A percentile compares a stretch with the other conserved stretches of the same genome.
Evolutionary conservation across 805 yeast species (phyloP).

Genomic region (Pachysolen tannophilus): DNA sequence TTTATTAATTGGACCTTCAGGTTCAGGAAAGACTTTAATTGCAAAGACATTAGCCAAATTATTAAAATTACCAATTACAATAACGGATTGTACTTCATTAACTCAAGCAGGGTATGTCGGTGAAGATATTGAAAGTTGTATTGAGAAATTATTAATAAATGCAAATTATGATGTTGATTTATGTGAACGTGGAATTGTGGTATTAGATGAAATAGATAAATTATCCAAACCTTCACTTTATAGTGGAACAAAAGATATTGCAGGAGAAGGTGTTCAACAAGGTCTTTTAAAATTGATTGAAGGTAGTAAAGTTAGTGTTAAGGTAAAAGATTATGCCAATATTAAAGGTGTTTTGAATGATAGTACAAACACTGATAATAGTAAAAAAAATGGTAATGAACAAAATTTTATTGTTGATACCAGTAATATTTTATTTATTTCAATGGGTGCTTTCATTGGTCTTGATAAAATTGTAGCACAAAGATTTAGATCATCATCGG

Average conservation of each 20-base stretch:
- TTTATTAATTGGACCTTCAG: constrained; percentile 50
- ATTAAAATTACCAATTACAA: constrained; percentile 47
- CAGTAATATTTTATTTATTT: constrained; percentile 44
- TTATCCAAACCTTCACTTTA: constrained; percentile 39
- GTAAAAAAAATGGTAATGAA: constrained; percentile 9
- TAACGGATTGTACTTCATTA: constrained; percentile 53
- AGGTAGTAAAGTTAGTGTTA: constrained; percentile 43
- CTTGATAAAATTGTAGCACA: constrained; percentile 38
- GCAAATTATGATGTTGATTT: constrained; percentile 43
- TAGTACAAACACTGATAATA: constrained; percentile 4
- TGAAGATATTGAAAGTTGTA: constrained; percentile 52
- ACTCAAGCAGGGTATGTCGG: constrained; percentile 64
- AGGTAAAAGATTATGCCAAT: constrained; percentile 20
- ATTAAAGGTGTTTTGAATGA: background rate
- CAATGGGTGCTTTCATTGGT: constrained; percentile 60
- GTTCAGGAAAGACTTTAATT: constrained; percentile 52
- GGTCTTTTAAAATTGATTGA: constrained; percentile 48
- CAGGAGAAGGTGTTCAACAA: constrained; percentile 63
- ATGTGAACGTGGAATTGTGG: constrained; percentile 51
- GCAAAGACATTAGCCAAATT: constrained; percentile 46
- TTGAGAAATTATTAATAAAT: constrained; percentile 40
- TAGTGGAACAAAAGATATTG: constrained; percentile 46
- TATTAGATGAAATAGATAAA: constrained; percentile 53
- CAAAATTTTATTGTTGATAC: constrained; percentile 45
- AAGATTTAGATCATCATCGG: constrained; percentile 24